A percentile compares a stretch with the other conserved stretches of the same genome.
Conservation (phyloP, 148 eudicot species). For the Rhododendron mucronatum region DNA sequence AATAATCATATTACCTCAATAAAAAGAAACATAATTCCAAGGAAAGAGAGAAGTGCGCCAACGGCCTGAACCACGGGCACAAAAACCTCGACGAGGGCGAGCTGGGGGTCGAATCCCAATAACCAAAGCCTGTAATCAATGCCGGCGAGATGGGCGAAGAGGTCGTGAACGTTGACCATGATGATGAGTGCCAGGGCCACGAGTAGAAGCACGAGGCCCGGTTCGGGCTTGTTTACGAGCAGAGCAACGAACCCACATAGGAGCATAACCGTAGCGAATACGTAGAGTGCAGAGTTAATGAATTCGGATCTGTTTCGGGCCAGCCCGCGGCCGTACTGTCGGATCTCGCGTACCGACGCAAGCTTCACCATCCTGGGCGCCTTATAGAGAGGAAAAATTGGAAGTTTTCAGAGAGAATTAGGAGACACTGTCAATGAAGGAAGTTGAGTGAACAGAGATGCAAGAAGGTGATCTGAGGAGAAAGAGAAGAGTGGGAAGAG, state of each 20-base stretch:
- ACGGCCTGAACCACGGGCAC: constrained; percentile 50
- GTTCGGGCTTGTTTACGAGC: constrained; percentile 41
- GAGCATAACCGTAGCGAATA: constrained; percentile 51
- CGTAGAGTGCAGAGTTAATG: constrained; percentile 69
- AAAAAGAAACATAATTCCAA: constrained; percentile 33
- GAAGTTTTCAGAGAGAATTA: not conserved
- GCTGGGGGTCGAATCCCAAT: constrained; percentile 53
- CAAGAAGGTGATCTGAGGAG: not conserved
- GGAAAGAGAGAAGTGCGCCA: constrained; percentile 36
- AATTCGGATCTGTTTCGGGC: constrained; percentile 53
- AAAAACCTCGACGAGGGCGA: constrained; percentile 70
- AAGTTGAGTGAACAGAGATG: not conserved
- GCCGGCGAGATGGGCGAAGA: constrained; percentile 66
- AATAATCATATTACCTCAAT: constrained; percentile 22
- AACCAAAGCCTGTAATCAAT: constrained; percentile 47
- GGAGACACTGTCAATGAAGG: not conserved
- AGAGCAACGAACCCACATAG: constrained; percentile 50
- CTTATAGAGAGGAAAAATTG: too few species aligned
- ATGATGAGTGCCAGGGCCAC: constrained; percentile 29
- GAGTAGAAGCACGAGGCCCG: constrained; percentile 52
- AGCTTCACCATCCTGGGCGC: constrained; percentile 63
- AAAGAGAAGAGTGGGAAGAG: not conserved
- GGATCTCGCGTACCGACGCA: constrained; percentile 66
- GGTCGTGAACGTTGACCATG: constrained; percentile 60
- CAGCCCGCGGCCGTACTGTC: constrained; percentile 57